Base-by-base conservation (phyloP, 148 eudicot species). In the Nyssa sinensis region DNA sequence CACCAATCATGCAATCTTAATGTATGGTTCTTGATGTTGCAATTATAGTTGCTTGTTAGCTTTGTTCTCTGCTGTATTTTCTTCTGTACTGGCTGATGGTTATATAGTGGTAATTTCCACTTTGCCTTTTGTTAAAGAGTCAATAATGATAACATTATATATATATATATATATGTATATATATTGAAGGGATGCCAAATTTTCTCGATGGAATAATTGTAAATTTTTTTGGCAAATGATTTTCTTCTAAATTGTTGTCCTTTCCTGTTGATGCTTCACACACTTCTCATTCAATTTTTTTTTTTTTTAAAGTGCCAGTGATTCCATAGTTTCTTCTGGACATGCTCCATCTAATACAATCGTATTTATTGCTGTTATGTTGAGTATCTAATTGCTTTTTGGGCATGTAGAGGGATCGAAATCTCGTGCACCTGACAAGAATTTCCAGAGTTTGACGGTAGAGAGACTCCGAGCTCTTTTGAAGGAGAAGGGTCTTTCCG, bases 401-500 rank as follows among this genome's bases (percentile, higher is more conserved):
- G 59, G 65, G 51, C 29, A 17, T 77, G 85, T 77, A 93, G 98
- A 77, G 62, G 87, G 81, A 78, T 82, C 88, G 33, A 84, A 78
- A 70, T 75, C 85, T 32, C 79, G 85, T 32, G 66, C 63, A 70
- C 77, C 74, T 27, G 86, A 88, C 64, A 84, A 37, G 57, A 81
- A 82, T 63, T 78, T 83, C 62, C 90, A 87, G 72, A 80, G 82
- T 72, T 76, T 94, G 86, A 94, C 95, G 6, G 96, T 92, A 9
- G 95, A 92, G 72, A 88, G 84, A 80, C 88, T 94, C 11, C 95
- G 96, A 21, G 88, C 87, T 32, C 86, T 94, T 72, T 71, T 94
- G 33, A 92, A 78, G 80, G 98, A 94, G 71, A 92, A 75, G 80
- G 96, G 97, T 55, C 93, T 94, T 78, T 82, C 93, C 16, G 34